Percentiles rank a stretch among this genome's conserved stretches.
phyloP scores from a whole-genome alignment of 2,329 filamentous ascomycete genomes.

The Simplicillium aogashimaense region DNA sequence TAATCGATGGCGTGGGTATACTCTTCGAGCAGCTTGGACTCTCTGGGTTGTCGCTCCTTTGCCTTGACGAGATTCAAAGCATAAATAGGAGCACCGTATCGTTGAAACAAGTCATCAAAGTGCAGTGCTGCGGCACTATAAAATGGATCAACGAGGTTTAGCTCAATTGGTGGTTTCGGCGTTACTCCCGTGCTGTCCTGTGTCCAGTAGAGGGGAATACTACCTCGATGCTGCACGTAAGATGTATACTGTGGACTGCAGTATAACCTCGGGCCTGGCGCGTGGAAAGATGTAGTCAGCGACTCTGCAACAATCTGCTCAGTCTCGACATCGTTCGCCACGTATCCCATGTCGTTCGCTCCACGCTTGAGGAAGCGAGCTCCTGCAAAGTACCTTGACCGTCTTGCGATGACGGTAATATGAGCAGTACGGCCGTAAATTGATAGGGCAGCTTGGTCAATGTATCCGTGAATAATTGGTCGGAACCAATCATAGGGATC shows the following conservation, averaged over 20 bases:
- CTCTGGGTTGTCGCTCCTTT: conserved; percentile 76
- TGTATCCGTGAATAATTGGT: conserved; percentile 90
- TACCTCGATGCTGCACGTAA: conserved; percentile 92
- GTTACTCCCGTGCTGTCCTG: conserved; percentile 93
- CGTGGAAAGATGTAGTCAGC: conserved; percentile 89
- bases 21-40: conserved; percentile 82
- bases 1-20: conserved; percentile 84
- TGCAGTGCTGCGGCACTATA: conserved; percentile 88
- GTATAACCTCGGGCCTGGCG: conserved; percentile 74
- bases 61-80: conserved; percentile 87
- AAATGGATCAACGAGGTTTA: conserved; percentile 94
- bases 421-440: conserved; percentile 85
- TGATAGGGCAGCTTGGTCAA: conserved; percentile 78
- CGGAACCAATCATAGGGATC: conserved; percentile 93
- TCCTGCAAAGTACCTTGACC: conserved; percentile 88
- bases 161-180: conserved; percentile 90
- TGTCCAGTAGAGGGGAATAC: conserved; percentile 94
- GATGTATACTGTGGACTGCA: conserved; percentile 89
- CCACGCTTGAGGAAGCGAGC: conserved; percentile 91
- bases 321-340: conserved; percentile 97
- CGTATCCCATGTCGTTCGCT: conserved; percentile 87
- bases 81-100: conserved; percentile 88
- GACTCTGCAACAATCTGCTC: conserved; percentile 97
- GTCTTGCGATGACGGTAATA: conserved; percentile 85
- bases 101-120: conserved; percentile 87